A percentile compares a stretch with the other conserved stretches of the same genome.
Evolutionary conservation across 1,139 yeast species (phyloP).

Genomic region (Suhomyces atakaporum): DNA sequence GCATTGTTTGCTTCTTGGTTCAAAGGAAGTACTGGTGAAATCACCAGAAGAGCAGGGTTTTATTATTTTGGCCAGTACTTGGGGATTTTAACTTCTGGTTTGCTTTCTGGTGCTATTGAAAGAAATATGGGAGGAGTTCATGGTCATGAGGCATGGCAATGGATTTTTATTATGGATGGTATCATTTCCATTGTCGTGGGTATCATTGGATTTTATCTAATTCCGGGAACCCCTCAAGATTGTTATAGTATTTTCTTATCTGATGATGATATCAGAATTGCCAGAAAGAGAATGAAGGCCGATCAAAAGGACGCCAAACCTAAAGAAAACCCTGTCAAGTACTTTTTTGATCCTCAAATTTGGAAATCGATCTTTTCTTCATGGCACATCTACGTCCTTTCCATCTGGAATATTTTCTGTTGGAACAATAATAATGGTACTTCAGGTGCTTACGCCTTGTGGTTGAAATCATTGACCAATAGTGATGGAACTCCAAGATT

Average conservation of each 20-base stretch:
- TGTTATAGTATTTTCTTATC: constrained; percentile 57
- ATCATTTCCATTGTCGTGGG: constrained; percentile 62
- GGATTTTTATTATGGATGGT: constrained; percentile 74
- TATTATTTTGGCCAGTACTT: constrained; percentile 62
- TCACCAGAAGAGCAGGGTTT: constrained; percentile 60
- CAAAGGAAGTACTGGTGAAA: constrained; percentile 51
- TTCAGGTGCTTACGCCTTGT: constrained; percentile 53
- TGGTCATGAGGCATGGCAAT: constrained; percentile 67
- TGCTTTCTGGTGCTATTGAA: constrained; percentile 62
- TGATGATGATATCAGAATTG: constrained; percentile 66
- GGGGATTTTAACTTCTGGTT: constrained; percentile 64
- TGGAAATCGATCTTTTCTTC: constrained; percentile 55
- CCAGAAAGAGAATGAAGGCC: constrained; percentile 54
- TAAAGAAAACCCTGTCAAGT: constrained; percentile 28
- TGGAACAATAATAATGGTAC: constrained; percentile 59
- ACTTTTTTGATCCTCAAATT: constrained; percentile 31
- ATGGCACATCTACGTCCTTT: constrained; percentile 56
- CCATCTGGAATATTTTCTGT: constrained; percentile 58
- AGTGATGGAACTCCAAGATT: constrained; percentile 29
- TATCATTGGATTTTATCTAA: constrained; percentile 56
- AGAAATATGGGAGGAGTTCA: constrained; percentile 45
- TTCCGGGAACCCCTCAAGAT: constrained; percentile 71
- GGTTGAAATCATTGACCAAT: constrained; percentile 41
- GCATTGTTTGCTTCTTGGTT: constrained; percentile 66
- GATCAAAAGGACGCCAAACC: constrained; percentile 41